Evolutionary conservation across 768 basidiomycete genomes (phyloP), one percentile per base, ranked within the genome.

Genomic region (Amanita rimosa): DNA sequence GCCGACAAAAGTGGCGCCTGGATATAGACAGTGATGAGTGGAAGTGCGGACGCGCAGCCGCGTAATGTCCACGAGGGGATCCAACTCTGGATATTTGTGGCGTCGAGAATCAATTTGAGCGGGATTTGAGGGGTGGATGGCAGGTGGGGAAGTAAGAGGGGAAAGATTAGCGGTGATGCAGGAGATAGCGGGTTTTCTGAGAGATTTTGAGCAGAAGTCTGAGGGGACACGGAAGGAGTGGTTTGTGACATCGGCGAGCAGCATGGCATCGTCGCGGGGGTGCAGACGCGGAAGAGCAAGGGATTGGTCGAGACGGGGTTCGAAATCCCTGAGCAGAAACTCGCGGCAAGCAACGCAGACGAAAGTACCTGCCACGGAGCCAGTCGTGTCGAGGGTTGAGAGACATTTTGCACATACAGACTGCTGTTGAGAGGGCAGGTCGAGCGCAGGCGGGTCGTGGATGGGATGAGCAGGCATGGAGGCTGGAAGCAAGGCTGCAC

Each of bases 1-100:
- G 2, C 95, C 95, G 52, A 80, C 74, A 63, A 94, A 98, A 13
- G 77, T 73, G 35, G 90, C 85, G 2, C 95, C 95, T 26, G 94
- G 85, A 64, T 93, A 89, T 8, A 90, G 72, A 61, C 84, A 88
- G 55, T 85, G 79, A 59, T 85, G 83, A 10, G 74, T 76, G 54
- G 79, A 79, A 16, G 83, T 74, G 42, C 82, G 77, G 33, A 87
- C 75, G 35, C 86, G 82, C 42, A 90, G 63, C 17, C 78, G 82
- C 44, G 87, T 88, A 52, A 91, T 84, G 62, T 91, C 88, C 51
- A 72, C 62, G 31, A 81, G 65, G 5, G 89, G 88, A 61, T 73
- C 69, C 26, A 66, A 67, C 38, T 59, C 61, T 7, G 60, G 56
- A 6, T 52, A 52, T 26, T 43, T 50, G 29, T 56, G 57, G 39